Evolutionary conservation across 163 green algal species (phyloP).

Genomic region (Volvox carteri): DNA sequence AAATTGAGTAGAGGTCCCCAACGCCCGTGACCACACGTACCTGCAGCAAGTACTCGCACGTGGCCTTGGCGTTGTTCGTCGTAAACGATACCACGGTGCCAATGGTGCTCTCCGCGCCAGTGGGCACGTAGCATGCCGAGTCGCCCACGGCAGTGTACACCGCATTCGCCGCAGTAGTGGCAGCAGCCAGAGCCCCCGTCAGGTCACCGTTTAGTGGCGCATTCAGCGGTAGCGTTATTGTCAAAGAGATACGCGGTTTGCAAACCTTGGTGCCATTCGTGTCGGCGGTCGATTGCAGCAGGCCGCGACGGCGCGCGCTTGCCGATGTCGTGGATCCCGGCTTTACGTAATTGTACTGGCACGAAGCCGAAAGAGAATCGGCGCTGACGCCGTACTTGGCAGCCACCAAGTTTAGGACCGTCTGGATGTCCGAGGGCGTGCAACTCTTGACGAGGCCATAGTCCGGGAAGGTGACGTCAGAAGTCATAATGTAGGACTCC

Average conservation of each 20-base stretch:
- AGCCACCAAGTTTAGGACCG: constrained; percentile 31
- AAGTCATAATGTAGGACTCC: constrained; percentile 39
- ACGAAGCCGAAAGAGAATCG: neutral
- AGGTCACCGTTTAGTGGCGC: neutral
- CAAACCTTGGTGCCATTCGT: constrained; percentile 3
- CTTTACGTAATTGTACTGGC: constrained; percentile 54
- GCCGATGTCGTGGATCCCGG: neutral
- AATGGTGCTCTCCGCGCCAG: constrained; percentile 16
- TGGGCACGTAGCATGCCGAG: constrained; percentile 49
- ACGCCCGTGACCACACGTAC: neutral
- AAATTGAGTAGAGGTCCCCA: no score
- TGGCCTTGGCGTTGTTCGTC: constrained; percentile 4
- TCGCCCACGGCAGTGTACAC: constrained; percentile 34
- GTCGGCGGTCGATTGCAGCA: constrained; percentile 27
- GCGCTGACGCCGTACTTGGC: constrained; percentile 16
- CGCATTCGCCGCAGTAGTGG: constrained; percentile 6
- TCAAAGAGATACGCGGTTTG: constrained; percentile 33
- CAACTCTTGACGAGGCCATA: constrained; percentile 45
- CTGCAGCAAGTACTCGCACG: constrained; percentile 46
- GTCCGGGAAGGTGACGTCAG: constrained; percentile 41
- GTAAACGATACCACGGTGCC: constrained; percentile 13
- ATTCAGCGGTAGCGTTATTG: constrained; percentile 24
- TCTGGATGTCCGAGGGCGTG: constrained; percentile 37
- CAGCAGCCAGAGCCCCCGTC: neutral
- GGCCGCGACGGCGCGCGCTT: neutral